A percentile compares a stretch with the other conserved stretches of the same genome.
phyloP scores from a whole-genome alignment of 257 asterid species.

The Solanum bulbocastanum region DNA sequence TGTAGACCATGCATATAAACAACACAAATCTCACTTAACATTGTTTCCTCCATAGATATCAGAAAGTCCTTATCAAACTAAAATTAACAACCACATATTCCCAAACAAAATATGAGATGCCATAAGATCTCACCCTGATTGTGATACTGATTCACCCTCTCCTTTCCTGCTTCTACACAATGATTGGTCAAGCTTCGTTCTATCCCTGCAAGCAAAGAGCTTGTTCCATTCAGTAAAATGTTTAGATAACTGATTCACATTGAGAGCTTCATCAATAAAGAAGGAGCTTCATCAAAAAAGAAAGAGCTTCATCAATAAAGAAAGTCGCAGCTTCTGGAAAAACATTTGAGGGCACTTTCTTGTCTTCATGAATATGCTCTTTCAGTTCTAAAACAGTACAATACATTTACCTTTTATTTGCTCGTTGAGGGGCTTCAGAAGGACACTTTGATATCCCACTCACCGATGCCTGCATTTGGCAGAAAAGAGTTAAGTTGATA shows the following conservation, averaged over 20 bases:
- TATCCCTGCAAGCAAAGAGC: slow-evolving; percentile 29
- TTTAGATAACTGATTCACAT: neutral
- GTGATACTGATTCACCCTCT: slow-evolving; percentile 17
- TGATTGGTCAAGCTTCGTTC: slow-evolving; percentile 16
- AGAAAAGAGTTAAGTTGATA: neutral
- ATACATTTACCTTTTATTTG: slow-evolving; percentile 30
- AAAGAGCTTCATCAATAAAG: neutral
- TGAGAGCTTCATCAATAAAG: neutral
- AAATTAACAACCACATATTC: neutral
- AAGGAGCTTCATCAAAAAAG: too few relatives aligned
- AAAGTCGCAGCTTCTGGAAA: neutral
- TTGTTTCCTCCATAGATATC: neutral
- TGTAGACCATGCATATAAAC: neutral
- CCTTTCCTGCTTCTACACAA: slow-evolving; percentile 16
- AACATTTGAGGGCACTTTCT: neutral
- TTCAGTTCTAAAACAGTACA: neutral
- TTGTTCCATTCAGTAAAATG: neutral
- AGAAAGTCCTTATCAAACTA: neutral
- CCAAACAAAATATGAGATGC: neutral
- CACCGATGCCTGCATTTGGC: slow-evolving; percentile 33
- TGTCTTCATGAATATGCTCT: neutral
- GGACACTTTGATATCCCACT: slow-evolving; percentile 21
- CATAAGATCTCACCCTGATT: slow-evolving; percentile 29
- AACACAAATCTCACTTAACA: neutral
- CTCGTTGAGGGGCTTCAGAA: slow-evolving; percentile 21